phyloP scores from a whole-genome alignment of 1,284 basidiomycete genomes.

The Clitocybe nebularis region DNA sequence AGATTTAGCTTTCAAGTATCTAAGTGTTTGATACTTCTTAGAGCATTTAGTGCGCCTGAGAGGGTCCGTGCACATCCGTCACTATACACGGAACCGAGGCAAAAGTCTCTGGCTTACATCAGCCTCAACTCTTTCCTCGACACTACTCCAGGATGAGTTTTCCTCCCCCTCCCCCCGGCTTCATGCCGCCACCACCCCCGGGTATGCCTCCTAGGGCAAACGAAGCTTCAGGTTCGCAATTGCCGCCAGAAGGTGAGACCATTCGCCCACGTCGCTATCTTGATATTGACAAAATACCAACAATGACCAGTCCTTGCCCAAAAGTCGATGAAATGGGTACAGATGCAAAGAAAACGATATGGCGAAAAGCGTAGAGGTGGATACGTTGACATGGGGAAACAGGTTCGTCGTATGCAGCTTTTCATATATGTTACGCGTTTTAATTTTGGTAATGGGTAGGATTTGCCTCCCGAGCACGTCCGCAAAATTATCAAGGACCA shows the following conservation, averaged over 20 bases:
- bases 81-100: background rate
- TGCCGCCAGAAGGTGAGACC: constrained; percentile 62
- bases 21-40: too few relatives aligned
- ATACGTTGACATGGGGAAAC: constrained; percentile 91
- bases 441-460: constrained; percentile 38
- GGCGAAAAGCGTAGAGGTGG: constrained; percentile 87
- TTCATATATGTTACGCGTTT: constrained; percentile 18
- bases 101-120: constrained; percentile 8
- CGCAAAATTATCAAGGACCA: constrained; percentile 98
- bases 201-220: constrained; percentile 56
- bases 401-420: constrained; percentile 55
- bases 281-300: constrained; percentile 20
- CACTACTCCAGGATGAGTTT: constrained; percentile 37
- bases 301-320: constrained; percentile 52
- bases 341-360: constrained; percentile 89
- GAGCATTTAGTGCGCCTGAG: too few relatives aligned
- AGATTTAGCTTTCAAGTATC: too few relatives aligned
- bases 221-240: constrained; percentile 50
- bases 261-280: constrained; percentile 9
- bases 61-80: constrained; percentile 8
- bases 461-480: constrained; percentile 90
- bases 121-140: constrained; percentile 10
- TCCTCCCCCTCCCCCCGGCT: constrained; percentile 57
- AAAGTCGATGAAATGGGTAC: constrained; percentile 92
- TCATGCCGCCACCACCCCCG: constrained; percentile 55